Base-by-base conservation (phyloP, 768 basidiomycete genomes). In the Podaxis sp. region DNA sequence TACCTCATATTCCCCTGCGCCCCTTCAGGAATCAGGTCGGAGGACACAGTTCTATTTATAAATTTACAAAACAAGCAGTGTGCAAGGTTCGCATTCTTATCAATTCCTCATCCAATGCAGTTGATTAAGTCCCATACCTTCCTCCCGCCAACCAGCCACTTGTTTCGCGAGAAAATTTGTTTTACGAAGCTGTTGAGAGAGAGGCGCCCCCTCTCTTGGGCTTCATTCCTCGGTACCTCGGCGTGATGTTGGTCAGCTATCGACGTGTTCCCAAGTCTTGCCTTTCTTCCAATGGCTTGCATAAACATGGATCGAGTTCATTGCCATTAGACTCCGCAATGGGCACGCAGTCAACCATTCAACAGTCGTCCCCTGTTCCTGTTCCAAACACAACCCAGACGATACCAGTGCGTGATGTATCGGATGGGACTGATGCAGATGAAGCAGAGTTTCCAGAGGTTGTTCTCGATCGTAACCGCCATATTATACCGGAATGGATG, bases 11-110 rank as follows among this genome's bases (percentile, higher is more conserved):
- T 53, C 96, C 96, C 37, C 79, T 99, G 7, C 87, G 91, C 53
- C 97, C 97, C 4, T 99, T 98, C 77, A 88, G 93, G 54, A 97
- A 99, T 69, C 96, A 99, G 76, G 97, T 99, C 33, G 97, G 97
- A 46, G 97, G 97, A 2, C 97, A 99, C 73, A 93, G 87, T 66
- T 91, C 94, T 61, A 97, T 99, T 69, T 99, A 99, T 77, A 95
- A 96, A 71, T 99, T 99, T 67, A 98, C 96, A 3, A 94, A 94
- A 70, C 85, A 95, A 66, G 96, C 97, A 7, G 95, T 99, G 15
- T 99, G 97, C 82, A 99, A 99, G 88, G 96, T 97, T 68, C 70
- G 90, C 74, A 37, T 48, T 61, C 24, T 57, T 62, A 33, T 66
- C 55, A 56, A 37, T 57, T 60, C 64, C 48, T 67, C 60, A 30